A percentile compares a stretch with the other conserved stretches of the same genome.
These are phyloP conservation scores for Boletus vinaceobasis DNA, from an alignment of 768 basidiomycete genomes.

Conservation along the genomic window DNA sequence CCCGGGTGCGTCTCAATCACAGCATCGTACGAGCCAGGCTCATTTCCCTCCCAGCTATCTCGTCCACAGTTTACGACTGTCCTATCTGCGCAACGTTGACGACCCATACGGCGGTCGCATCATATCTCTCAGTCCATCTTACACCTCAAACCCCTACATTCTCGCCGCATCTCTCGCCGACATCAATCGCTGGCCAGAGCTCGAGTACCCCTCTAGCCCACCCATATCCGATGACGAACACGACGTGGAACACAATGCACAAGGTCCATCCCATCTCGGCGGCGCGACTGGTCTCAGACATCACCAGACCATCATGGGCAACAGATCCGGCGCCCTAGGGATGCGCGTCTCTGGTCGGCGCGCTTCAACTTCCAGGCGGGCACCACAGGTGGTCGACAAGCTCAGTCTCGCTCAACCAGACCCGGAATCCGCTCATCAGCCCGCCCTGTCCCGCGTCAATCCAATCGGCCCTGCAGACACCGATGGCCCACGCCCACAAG, in stretches of 20 bases:
- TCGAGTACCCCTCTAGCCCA: conserved; percentile 66
- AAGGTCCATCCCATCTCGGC: background rate
- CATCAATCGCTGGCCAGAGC: conserved; percentile 79
- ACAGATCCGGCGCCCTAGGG: conserved; percentile 66
- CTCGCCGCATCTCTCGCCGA: conserved; percentile 78
- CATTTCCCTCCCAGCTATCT: conserved; percentile 47
- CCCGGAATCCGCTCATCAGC: background rate
- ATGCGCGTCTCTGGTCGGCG: conserved; percentile 72
- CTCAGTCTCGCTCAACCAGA: conserved; percentile 7
- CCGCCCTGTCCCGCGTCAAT: conserved; percentile 11
- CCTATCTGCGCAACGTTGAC: conserved; percentile 84
- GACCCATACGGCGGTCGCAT: conserved; percentile 82
- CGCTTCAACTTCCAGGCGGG: conserved; percentile 48
- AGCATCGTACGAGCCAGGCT: background rate
- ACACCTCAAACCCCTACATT: conserved; percentile 81
- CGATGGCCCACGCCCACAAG: conserved; percentile 7
- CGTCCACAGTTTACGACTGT: conserved; percentile 80
- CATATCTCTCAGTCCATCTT: conserved; percentile 74
- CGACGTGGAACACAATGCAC: conserved; percentile 32
- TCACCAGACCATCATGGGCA: conserved; percentile 85
- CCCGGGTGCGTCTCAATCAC: conserved; percentile 42
- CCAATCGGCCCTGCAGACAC: conserved; percentile 6
- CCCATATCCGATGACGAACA: conserved; percentile 69
- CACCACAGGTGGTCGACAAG: conserved; percentile 28
- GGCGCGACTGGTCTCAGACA: conserved; percentile 44